Base-by-base conservation (phyloP, 139 green algal genomes). In the Picochlorum sp. region DNA sequence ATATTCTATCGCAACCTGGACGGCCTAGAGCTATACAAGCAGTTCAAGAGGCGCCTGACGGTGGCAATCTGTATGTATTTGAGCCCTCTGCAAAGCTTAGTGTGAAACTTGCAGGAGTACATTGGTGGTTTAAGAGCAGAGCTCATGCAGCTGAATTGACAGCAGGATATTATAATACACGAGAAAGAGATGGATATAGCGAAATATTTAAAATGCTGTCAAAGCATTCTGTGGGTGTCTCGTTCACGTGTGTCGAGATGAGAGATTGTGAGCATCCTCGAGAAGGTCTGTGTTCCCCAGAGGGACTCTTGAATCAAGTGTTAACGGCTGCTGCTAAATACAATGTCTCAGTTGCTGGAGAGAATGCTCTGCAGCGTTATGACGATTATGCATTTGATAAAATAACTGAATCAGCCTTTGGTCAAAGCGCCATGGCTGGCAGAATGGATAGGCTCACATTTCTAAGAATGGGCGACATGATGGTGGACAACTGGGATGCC, bases 181-280 rank as follows among this genome's bases (percentile, higher is more conserved):
- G 88, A 4, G 77, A 92, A 56, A 79, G 85, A 21, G 81, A 97
- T 69, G 92, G 94, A 18, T 96, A 96, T 74, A 57, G 66, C 28
- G 66, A 74, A 21, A 81, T 96, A 54, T 75, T 86, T 49, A 57
- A 73, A 18, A 74, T 90, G 67, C 65, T 88, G 6, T 59, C 62
- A 26, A 76, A 68, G 52, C 68, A 95, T 65, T 73, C 85, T n/a
- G 85, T 81, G 0, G 71, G 74, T 6, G 72, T 95, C 34, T 90
- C 80, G 73, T 99, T 99, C 82, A 99, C 94, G 23, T 98, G 94
- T 68, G 89, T 97, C 23, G 94, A 99, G 81, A 99, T 99, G 94
- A 78, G 88, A 15, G 94, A 99, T 81, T 90, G 84, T 63, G 94
- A 99, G 81, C 92, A 99, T 70, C 90, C 92, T 13, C 75, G 79